phyloP scores from a whole-genome alignment of 2,329 filamentous ascomycete species.

The Aspergillus japonicus region DNA sequence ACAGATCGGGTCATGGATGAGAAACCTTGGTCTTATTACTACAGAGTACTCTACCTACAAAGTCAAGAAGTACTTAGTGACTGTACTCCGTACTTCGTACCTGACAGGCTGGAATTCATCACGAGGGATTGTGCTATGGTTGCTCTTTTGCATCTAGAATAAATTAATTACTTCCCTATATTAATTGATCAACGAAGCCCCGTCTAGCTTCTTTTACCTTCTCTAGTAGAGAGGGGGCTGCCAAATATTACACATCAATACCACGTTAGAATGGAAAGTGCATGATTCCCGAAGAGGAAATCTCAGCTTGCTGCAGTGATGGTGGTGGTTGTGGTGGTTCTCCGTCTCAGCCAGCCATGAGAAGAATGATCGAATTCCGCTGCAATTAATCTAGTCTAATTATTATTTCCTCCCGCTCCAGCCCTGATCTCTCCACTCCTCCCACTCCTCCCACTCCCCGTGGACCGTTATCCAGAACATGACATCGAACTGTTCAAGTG shows the following conservation, averaged over 20 bases:
- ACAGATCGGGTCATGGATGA: constrained; percentile 20
- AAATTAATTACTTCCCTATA: too few relatives aligned
- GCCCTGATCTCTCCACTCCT: constrained; percentile 12
- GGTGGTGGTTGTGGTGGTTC: too few relatives aligned
- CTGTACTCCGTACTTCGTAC: too few relatives aligned
- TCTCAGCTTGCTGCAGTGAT: neutral
- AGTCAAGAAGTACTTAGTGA: too few relatives aligned
- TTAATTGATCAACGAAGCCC: too few relatives aligned
- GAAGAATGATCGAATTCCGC: constrained; percentile 4
- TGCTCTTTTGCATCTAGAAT: too few relatives aligned
- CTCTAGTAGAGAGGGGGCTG: neutral
- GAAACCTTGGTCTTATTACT: too few relatives aligned
- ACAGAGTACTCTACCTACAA: too few relatives aligned
- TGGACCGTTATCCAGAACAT: constrained; percentile 21
- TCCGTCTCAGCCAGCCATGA: neutral
- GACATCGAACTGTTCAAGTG: constrained; percentile 17
- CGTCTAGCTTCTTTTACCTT: too few relatives aligned
- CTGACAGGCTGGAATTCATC: neutral
- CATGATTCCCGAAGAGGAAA: neutral
- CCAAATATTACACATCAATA: neutral
- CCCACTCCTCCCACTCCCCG: constrained; percentile 2
- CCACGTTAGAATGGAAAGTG: neutral
- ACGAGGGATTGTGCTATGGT: neutral
- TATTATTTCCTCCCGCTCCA: neutral
- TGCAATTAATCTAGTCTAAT: neutral